phyloP scores from a whole-genome alignment of 768 basidiomycete species.

The Boletellus ananas region DNA sequence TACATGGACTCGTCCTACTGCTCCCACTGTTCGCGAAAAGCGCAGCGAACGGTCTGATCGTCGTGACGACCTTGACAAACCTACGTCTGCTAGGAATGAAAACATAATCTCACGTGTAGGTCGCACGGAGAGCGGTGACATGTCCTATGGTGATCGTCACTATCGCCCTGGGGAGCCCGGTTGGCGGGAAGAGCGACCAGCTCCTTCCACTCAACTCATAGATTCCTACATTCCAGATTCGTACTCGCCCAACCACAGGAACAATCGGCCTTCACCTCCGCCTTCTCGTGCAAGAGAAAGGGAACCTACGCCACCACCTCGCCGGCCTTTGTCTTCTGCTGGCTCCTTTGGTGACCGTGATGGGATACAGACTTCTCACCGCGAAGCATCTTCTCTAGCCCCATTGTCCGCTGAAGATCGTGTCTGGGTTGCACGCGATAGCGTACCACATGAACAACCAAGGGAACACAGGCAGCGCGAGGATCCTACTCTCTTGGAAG shows the following conservation, averaged over 20 bases:
- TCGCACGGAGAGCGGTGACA: conserved; percentile 27
- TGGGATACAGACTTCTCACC: conserved; percentile 15
- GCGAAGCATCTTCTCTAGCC: conserved; percentile 18
- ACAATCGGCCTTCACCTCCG: conserved; percentile 19
- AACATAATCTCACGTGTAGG: conserved; percentile 24
- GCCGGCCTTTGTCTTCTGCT: conserved; percentile 20
- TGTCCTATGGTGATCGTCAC: conserved; percentile 61
- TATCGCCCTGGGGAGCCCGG: conserved; percentile 48
- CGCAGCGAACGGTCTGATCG: conserved; percentile 22
- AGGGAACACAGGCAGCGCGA: conserved; percentile 28
- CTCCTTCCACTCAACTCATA: conserved; percentile 16
- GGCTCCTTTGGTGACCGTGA: conserved; percentile 23
- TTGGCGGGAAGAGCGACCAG: conserved; percentile 28
- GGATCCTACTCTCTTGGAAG: conserved; percentile 14
- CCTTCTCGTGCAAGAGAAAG: conserved; percentile 24
- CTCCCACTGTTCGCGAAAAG: conserved; percentile 23
- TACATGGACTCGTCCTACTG: conserved; percentile 55
- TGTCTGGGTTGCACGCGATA: conserved; percentile 16
- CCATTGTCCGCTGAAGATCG: conserved; percentile 25
- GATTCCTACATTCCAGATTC: conserved; percentile 30
- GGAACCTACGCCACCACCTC: conserved; percentile 19
- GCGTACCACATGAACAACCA: conserved; percentile 12
- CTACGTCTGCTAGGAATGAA: conserved; percentile 23
- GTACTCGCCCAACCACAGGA: conserved; percentile 23
- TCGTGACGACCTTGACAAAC: conserved; percentile 28